Evolutionary conservation across 768 basidiomycete species (phyloP).

Genomic region (Xerocomellus chrysenteron): DNA sequence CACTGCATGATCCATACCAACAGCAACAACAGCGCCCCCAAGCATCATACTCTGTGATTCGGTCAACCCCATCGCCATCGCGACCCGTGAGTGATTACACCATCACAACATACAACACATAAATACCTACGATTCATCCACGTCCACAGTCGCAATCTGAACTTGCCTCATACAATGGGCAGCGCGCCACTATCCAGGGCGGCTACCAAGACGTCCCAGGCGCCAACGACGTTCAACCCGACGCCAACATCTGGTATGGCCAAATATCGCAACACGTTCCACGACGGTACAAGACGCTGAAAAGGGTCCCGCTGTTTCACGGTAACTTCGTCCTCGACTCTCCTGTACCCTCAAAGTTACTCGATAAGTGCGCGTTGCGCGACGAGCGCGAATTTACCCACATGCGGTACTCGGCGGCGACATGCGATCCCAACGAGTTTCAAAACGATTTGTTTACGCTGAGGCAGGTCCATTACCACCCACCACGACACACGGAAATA

Average conservation of each 20-base stretch:
- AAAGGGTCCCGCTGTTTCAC: conserved; percentile 88
- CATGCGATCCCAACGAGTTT: conserved; percentile 95
- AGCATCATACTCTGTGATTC: conserved; percentile 20
- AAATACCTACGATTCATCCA: no score
- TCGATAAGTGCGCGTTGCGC: conserved; percentile 75
- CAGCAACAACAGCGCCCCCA: conserved; percentile 26
- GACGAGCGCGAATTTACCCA: conserved; percentile 90
- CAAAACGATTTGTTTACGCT: conserved; percentile 80
- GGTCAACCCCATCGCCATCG: conserved; percentile 20
- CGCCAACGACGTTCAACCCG: conserved; percentile 13
- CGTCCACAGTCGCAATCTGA: no score
- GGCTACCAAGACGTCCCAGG: no score
- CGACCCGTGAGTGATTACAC: conserved; percentile 14
- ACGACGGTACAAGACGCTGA: conserved; percentile 89
- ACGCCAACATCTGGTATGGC: conserved; percentile 79
- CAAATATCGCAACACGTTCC: conserved; percentile 89
- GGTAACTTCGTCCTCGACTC: conserved; percentile 94
- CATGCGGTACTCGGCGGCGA: conserved; percentile 95
- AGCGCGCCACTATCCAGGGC: no score
- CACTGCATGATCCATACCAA: conserved; percentile 21
- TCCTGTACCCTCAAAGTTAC: conserved; percentile 85
- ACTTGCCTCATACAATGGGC: no score
- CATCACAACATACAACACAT: conserved; percentile 19
- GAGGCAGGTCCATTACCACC: conserved; percentile 89
- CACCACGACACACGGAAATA: conserved; percentile 85